These are phyloP conservation scores for Paramecium pentaurelia DNA, from an alignment of 73 alveolate genomes.

Conservation along the genomic window DNA sequence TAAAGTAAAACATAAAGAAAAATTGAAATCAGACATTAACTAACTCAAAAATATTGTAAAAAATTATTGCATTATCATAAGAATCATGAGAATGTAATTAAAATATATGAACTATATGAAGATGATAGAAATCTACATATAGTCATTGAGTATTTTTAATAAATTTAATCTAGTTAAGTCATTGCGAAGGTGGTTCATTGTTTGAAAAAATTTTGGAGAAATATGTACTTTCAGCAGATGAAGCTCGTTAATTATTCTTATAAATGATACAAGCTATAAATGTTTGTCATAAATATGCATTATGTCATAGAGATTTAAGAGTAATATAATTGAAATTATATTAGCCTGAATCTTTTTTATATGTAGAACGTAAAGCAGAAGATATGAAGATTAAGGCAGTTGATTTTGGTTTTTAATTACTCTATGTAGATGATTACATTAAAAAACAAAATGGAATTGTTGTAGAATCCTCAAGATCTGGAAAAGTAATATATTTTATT, in stretches of 20 bases:
- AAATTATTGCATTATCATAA: neutral
- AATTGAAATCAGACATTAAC: conserved; percentile 1
- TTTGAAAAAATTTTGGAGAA: conserved; percentile 18
- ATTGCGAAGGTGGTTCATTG: conserved; percentile 38
- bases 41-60: neutral
- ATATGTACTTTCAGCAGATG: neutral
- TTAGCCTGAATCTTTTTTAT: conserved; percentile 52
- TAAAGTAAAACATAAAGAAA: neutral
- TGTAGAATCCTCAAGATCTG: conserved; percentile 3
- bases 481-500: neutral
- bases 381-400: conserved; percentile 5
- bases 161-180: neutral
- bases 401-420: conserved; percentile 29
- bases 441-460: conserved; percentile 16
- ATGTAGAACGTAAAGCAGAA: neutral
- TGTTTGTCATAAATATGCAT: conserved; percentile 40
- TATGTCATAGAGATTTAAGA: conserved; percentile 33
- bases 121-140: conserved; percentile 16
- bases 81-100: conserved; percentile 21
- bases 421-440: conserved; percentile 30
- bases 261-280: neutral
- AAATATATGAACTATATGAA: conserved; percentile 7
- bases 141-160: neutral
- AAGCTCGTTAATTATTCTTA: neutral
- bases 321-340: neutral